Conservation (phyloP, 805 yeast species). For the Wickerhamomyces ciferrii region DNA sequence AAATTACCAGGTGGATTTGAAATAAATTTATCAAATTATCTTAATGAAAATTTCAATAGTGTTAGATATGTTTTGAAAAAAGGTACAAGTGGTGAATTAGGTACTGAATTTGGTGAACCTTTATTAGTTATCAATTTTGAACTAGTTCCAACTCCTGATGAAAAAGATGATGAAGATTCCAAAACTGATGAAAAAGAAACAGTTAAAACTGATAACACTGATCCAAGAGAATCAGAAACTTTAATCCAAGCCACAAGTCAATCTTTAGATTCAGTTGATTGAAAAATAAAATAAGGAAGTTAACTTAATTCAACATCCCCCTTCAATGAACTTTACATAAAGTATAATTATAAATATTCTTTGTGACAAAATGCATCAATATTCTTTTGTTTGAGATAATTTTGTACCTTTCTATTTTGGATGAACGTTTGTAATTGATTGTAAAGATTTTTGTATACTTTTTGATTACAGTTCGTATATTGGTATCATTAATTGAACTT, state of each 20-base stretch:
- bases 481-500: no score
- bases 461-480: no score
- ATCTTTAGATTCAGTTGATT: neutral
- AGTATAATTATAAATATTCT: no score
- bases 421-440: no score
- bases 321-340: no score
- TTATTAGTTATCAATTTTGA: constrained; percentile 16
- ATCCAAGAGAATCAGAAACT: neutral
- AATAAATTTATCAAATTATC: constrained; percentile 34
- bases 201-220: neutral
- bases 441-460: no score
- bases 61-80: constrained; percentile 40
- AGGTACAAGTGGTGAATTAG: constrained; percentile 3
- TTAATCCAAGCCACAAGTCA: neutral
- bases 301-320: no score
- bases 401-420: no score
- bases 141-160: constrained; percentile 4
- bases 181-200: neutral
- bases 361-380: no score
- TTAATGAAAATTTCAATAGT: constrained; percentile 38
- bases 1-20: constrained; percentile 50
- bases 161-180: neutral
- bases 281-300: no score
- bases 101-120: constrained; percentile 16
- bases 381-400: no score